Evolutionary conservation across 2,329 filamentous ascomycete species (phyloP), one percentile per base, ranked within the genome.

Genomic region (Cadophora sp.): DNA sequence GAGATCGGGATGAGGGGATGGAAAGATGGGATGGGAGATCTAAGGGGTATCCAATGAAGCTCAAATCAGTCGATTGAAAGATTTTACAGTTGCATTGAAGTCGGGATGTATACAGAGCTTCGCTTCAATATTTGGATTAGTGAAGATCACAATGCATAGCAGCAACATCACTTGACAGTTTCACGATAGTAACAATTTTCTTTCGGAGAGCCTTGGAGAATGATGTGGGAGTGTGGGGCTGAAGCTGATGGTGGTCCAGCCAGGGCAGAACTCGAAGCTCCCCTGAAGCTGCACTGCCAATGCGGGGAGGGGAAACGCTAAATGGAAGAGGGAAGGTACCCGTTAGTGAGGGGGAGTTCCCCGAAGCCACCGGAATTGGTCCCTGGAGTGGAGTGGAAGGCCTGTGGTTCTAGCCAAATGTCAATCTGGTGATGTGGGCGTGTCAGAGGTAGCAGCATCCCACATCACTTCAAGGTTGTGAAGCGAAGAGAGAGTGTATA

Each of bases 141-240:
- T 27, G n/a, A 53, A n/a, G 50, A 30, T 33, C 27, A 30, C 14
- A 9, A 53, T 6, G 24, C 18, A n/a, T 7, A 4, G 16, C 50
- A 33, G 50, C 16, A 6, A 14, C 16, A 39, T 51, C 16, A 0
- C 48, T 13, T 16, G 27, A 53, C 14, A 18, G 14, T 9, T n/a
- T 53, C 24, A 53, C 50, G 14, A 53, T 53, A 33, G 30, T 14
- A 22, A 41, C 5, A 39, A 41, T 41, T 48, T 18, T 3, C 27
- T 30, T 30, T 30, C 4, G 6, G 27, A 30, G 27, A 30, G 27
- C n/a, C 5, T 41, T 14, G 30, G 18, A 39, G 62, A 39, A 22
- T 45, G 39, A 39, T 58, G 22, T 48, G 41, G 62, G 36, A 56
- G 62, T 64, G 65, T 67, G 65, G 65, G 65, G 61, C 65, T 67